Evolutionary conservation across 192 early-diverging fungal species (phyloP).

Genomic region (Chytriomyces sp.): DNA sequence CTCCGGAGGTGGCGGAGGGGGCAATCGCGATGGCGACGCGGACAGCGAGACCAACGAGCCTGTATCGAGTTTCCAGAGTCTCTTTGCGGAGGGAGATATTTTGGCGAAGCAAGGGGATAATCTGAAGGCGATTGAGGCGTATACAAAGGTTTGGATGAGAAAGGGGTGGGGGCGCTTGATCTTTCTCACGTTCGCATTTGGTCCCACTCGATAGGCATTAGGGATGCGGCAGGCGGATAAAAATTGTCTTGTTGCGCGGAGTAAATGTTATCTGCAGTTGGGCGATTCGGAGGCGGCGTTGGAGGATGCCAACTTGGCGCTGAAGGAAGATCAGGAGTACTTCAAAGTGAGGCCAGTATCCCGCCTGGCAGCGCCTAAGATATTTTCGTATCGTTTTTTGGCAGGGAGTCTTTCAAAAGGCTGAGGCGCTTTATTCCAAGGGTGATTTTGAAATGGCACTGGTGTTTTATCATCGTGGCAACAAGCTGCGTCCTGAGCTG

Average conservation of each 20-base stretch:
- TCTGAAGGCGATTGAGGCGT: slow-evolving; percentile 55
- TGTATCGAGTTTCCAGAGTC: slow-evolving; percentile 47
- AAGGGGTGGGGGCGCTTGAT: not conserved
- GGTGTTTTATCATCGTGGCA: slow-evolving; percentile 59
- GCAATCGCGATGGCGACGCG: too few relatives aligned
- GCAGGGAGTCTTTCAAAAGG: slow-evolving; percentile 56
- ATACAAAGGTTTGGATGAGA: slow-evolving; percentile 56
- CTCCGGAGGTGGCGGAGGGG: too few relatives aligned
- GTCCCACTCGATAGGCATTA: slow-evolving; percentile 35
- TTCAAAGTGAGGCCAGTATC: slow-evolving; percentile 36
- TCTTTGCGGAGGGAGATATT: slow-evolving; percentile 55
- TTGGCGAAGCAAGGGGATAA: slow-evolving; percentile 51
- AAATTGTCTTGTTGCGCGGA: slow-evolving; percentile 49
- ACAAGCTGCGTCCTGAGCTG: slow-evolving; percentile 57
- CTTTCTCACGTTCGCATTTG: not conserved
- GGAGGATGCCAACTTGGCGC: slow-evolving; percentile 43
- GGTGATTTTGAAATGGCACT: slow-evolving; percentile 62
- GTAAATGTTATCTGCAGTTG: slow-evolving; percentile 47
- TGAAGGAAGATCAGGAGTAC: slow-evolving; percentile 46
- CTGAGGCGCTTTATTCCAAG: slow-evolving; percentile 56
- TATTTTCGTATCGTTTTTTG: not conserved
- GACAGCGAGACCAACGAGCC: slow-evolving; percentile 31
- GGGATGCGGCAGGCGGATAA: slow-evolving; percentile 48
- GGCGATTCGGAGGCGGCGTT: slow-evolving; percentile 49
- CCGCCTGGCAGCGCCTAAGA: not conserved